Conservation (phyloP, 2,329 filamentous ascomycete species). For the Xylaria sp. region DNA sequence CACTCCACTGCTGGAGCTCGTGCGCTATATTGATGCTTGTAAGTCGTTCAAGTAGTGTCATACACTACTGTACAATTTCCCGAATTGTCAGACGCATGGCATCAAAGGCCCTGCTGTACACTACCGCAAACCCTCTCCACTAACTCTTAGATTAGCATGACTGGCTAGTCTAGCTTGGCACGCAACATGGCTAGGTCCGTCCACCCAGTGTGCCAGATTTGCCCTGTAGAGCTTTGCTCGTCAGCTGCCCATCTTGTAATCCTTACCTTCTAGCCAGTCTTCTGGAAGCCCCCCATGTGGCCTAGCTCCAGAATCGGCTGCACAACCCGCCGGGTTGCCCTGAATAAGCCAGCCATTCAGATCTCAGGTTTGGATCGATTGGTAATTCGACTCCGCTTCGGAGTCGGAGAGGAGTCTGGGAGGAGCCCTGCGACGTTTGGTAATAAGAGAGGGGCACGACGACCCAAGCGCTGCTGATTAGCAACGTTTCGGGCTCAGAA, state of each 20-base stretch:
- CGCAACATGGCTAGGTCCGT: slow-evolving; percentile 22
- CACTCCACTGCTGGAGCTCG: not conserved
- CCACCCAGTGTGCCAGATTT: slow-evolving; percentile 21
- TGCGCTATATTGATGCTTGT: slow-evolving; percentile 3
- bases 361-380: slow-evolving; percentile 32
- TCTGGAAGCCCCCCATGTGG: slow-evolving; percentile 34
- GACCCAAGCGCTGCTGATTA: slow-evolving; percentile 29
- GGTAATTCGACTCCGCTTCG: slow-evolving; percentile 37
- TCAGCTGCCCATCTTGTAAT: slow-evolving; percentile 28
- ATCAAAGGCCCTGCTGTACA: slow-evolving; percentile 14
- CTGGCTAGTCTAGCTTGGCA: slow-evolving; percentile 24
- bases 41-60: not conserved
- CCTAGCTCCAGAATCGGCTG: slow-evolving; percentile 29
- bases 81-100: slow-evolving; percentile 25
- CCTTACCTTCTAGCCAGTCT: slow-evolving; percentile 36
- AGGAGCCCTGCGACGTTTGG: slow-evolving; percentile 30
- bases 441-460: slow-evolving; percentile 38
- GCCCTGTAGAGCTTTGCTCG: slow-evolving; percentile 11
- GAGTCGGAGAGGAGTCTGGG: slow-evolving; percentile 33
- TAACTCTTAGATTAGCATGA: slow-evolving; percentile 19
- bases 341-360: slow-evolving; percentile 30
- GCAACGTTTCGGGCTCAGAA: slow-evolving; percentile 23
- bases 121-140: slow-evolving; percentile 18
- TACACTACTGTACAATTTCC: slow-evolving; percentile 16
- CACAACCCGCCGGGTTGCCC: slow-evolving; percentile 24